Evolutionary conservation across 2,329 filamentous ascomycete species (phyloP), one percentile per base, ranked within the genome.

Genomic region (Pseudovirgaria hyperparasitica): DNA sequence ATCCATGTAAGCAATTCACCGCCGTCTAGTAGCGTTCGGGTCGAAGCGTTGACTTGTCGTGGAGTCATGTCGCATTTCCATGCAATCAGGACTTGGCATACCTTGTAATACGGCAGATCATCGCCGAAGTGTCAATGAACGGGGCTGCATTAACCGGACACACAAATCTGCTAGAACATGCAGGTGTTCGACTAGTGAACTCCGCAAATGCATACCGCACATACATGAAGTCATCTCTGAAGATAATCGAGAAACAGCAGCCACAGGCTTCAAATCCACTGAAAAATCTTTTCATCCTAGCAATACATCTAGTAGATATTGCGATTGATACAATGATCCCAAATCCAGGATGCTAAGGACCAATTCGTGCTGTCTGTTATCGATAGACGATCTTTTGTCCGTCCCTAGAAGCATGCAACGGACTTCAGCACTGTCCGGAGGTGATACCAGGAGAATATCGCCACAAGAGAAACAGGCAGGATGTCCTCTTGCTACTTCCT

Each of bases 1-100:
- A 24, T 12, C 16, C 8, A 30, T 41, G 9, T 19, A 18, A 38
- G 35, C 12, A 30, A 37, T 30, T 36, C 38, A 12, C 38, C 34
- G 14, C 37, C 35, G 1, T 45, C 40, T 12, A 39, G 24, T 17
- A 41, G 27, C 15, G 14, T 9, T 13, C 29, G 28, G 4, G 20
- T 19, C 5, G 9, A 16, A 14, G 16, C 21, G 25, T 19, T 22
- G 17, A 6, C 15, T 10, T 11, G 9, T 10, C 12, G n/a, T 6
- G 12, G 9, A 22, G 5, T 13, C n/a, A 10, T 5, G 7, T 26
- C 16, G 27, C 6, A 11, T 10, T 22, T 16, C 5, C 10, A 24
- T 13, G 19, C 6, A 27, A 26, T 29, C 26, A 23, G 15, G 26
- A 14, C 10, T 19, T 26, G 23, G 27, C 22, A n/a, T n/a, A n/a